These are phyloP conservation scores for Ploettnerulaceae sp. DNA, from an alignment of 2,329 filamentous ascomycete genomes.

Conservation along the genomic window DNA sequence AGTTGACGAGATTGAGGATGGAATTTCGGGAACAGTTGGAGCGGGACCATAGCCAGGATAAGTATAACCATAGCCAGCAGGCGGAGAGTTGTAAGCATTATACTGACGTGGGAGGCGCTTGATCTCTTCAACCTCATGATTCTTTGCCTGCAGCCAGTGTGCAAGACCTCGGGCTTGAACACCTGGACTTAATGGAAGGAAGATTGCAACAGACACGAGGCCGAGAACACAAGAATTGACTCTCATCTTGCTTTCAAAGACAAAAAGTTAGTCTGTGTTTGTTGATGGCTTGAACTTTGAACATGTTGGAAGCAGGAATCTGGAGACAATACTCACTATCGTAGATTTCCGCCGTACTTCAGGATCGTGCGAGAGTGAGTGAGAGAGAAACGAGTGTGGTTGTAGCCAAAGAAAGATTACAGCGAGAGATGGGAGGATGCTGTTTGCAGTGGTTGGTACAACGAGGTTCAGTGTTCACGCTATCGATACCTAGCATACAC, in stretches of 20 bases:
- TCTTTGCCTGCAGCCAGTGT: constrained; percentile 23
- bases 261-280: constrained; percentile 8
- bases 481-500: constrained; percentile 16
- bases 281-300: too few relatives aligned
- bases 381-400: constrained; percentile 17
- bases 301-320: not conserved
- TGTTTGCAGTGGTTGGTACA: constrained; percentile 11
- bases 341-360: not conserved
- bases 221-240: constrained; percentile 11
- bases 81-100: constrained; percentile 21
- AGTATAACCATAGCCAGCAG: constrained; percentile 24
- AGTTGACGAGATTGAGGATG: not conserved
- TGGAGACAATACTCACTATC: not conserved
- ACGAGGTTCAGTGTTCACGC: constrained; percentile 4
- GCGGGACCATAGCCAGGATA: constrained; percentile 28
- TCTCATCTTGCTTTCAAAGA: constrained; percentile 29
- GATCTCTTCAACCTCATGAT: constrained; percentile 13
- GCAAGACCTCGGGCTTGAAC: constrained; percentile 21
- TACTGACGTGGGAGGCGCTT: constrained; percentile 25
- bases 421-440: constrained; percentile 15
- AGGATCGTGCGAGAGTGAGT: not conserved
- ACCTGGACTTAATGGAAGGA: constrained; percentile 21
- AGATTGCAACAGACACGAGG: constrained; percentile 18
- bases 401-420: constrained; percentile 11
- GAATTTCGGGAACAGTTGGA: constrained; percentile 18